Conservation (phyloP, 2,329 filamentous ascomycete species). For the Trichophyton verrucosum region DNA sequence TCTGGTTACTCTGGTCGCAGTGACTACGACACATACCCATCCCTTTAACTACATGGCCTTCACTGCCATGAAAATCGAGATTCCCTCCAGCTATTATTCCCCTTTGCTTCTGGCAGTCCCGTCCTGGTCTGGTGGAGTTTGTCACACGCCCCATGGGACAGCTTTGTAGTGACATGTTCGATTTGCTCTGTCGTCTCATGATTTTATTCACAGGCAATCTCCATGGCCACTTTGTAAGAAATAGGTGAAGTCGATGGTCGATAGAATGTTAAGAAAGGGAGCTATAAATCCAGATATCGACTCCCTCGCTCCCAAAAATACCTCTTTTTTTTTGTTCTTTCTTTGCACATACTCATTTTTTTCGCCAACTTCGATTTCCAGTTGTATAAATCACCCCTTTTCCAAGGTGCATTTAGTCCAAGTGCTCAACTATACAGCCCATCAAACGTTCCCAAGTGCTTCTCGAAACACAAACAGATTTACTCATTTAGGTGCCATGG, state of each 20-base stretch:
- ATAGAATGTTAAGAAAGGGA: neutral
- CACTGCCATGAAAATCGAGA: neutral
- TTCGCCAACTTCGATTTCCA: neutral
- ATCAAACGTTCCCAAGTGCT: neutral
- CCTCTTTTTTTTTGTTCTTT: neutral
- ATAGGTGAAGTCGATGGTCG: neutral
- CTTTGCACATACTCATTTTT: neutral
- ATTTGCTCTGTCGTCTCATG: neutral
- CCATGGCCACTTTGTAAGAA: neutral
- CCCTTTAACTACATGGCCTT: neutral
- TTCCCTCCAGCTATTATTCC: neutral
- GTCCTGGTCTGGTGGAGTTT: neutral
- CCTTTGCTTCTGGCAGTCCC: neutral
- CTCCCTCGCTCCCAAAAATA: neutral
- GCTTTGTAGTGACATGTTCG: slow-evolving; percentile 4
- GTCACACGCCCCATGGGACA: neutral
- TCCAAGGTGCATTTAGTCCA: neutral
- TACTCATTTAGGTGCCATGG: slow-evolving; percentile 3
- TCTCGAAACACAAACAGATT: neutral
- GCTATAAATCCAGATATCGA: neutral
- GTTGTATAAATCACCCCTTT: neutral
- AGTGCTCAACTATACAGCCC: neutral
- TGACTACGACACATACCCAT: neutral
- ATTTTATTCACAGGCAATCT: slow-evolving; percentile 1
- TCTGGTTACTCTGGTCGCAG: neutral